A percentile compares a stretch with the other conserved stretches of the same genome.
Evolutionary conservation across 192 early-diverging fungal genomes (phyloP).

Genomic region (Geosiphon pyriformis): DNA sequence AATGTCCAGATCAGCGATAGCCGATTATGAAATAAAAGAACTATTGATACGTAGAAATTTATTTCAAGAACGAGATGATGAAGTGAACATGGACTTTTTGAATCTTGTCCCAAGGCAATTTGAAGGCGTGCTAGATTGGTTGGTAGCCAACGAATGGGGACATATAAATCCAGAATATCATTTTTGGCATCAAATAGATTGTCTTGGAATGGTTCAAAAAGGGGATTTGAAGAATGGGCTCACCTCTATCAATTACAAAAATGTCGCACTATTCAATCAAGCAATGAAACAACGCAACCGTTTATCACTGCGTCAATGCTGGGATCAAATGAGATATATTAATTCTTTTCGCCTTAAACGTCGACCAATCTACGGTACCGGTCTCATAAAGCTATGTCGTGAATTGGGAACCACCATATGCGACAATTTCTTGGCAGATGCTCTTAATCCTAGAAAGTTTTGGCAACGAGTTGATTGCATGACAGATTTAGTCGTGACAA

Average conservation of each 20-base stretch:
- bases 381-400: constrained; percentile 32
- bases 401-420: constrained; percentile 10
- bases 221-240: neutral
- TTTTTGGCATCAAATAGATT: constrained; percentile 26
- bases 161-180: constrained; percentile 23
- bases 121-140: constrained; percentile 27
- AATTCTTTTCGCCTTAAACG: constrained; percentile 37
- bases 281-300: constrained; percentile 31
- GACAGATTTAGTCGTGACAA: constrained; percentile 30
- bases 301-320: constrained; percentile 26
- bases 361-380: constrained; percentile 39
- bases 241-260: constrained; percentile 33
- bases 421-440: constrained; percentile 21
- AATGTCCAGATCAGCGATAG: constrained; percentile 36
- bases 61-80: constrained; percentile 31
- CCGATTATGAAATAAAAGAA: constrained; percentile 32
- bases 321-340: constrained; percentile 40
- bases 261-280: constrained; percentile 35
- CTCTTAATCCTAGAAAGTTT: constrained; percentile 31
- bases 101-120: constrained; percentile 34
- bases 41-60: constrained; percentile 33
- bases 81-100: constrained; percentile 36
- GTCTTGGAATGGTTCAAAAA: constrained; percentile 8
- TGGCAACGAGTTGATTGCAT: constrained; percentile 33
- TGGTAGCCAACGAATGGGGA: constrained; percentile 24